These are phyloP conservation scores for Akanthomyces dipterigenus DNA, from an alignment of 2,329 filamentous ascomycete genomes.

Conservation along the genomic window DNA sequence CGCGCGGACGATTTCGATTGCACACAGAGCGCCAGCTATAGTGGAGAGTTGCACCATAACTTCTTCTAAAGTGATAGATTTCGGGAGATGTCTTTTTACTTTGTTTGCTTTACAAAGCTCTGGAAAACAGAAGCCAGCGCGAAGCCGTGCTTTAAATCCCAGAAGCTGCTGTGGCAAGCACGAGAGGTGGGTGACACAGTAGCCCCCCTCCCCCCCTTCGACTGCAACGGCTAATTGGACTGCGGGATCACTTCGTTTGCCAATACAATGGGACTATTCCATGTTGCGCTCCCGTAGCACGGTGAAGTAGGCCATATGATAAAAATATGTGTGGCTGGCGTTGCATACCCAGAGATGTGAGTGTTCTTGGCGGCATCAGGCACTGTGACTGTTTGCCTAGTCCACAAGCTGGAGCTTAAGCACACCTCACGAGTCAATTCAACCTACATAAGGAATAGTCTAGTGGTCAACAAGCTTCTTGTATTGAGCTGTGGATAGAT, in stretches of 20 bases:
- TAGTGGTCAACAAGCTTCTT: too few species aligned
- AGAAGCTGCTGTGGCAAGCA: not conserved
- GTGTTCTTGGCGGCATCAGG: not conserved
- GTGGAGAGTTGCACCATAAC: conserved; percentile 22
- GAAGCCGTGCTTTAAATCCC: not conserved
- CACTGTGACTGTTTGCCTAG: not conserved
- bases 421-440: not conserved
- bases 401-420: not conserved
- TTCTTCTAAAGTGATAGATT: not conserved
- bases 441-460: too few species aligned
- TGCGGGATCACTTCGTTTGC: not conserved
- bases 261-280: not conserved
- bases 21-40: conserved; percentile 19
- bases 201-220: not conserved
- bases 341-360: not conserved
- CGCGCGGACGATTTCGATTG: conserved; percentile 22
- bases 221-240: not conserved
- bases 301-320: not conserved
- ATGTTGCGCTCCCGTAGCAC: too few species aligned
- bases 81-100: too few species aligned
- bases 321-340: not conserved
- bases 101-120: too few species aligned
- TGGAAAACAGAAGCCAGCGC: not conserved
- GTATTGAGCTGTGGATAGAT: too few species aligned
- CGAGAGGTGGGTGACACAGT: not conserved